These are phyloP conservation scores for Teunomyces panamensis DNA, from an alignment of 805 yeast species.

Conservation along the genomic window DNA sequence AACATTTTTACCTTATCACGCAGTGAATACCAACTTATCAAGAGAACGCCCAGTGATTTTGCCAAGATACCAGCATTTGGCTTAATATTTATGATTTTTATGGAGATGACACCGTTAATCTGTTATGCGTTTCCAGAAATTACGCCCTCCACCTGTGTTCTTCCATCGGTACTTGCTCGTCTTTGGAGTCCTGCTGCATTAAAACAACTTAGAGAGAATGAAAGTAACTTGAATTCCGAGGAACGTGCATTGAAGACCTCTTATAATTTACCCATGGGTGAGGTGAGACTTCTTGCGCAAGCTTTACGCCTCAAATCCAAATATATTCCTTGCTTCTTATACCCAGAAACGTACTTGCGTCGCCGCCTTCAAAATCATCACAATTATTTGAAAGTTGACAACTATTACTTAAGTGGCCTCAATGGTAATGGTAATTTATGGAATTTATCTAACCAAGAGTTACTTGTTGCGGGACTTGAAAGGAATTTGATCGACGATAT, in stretches of 20 bases:
- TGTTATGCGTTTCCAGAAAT: slow-evolving; percentile 54
- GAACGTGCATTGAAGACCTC: slow-evolving; percentile 44
- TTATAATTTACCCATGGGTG: slow-evolving; percentile 40
- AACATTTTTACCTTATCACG: slow-evolving; percentile 43
- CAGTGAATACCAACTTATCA: slow-evolving; percentile 47
- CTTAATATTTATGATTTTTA: slow-evolving; percentile 44
- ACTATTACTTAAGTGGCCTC: slow-evolving; percentile 41
- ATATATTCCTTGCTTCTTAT: slow-evolving; percentile 38
- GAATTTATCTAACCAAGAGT: slow-evolving; percentile 47
- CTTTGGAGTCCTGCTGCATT: slow-evolving; percentile 23
- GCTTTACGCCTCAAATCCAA: slow-evolving; percentile 37
- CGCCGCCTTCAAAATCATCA: slow-evolving; percentile 33
- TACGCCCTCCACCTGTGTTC: slow-evolving; percentile 57
- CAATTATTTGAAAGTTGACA: slow-evolving; percentile 51
- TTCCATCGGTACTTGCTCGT: slow-evolving; percentile 45
- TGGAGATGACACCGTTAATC: slow-evolving; percentile 52
- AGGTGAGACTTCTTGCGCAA: slow-evolving; percentile 34
- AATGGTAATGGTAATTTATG: slow-evolving; percentile 42
- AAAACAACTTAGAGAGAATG: slow-evolving; percentile 11
- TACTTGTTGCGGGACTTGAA: slow-evolving; percentile 52
- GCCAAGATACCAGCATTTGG: slow-evolving; percentile 54
- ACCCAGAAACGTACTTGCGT: slow-evolving; percentile 37
- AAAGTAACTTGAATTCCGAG: slow-evolving; percentile 12
- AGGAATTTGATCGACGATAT: slow-evolving; percentile 49
- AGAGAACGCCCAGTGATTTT: slow-evolving; percentile 50